Base-by-base conservation (phyloP, 2,329 filamentous ascomycete genomes). In the Hansfordia pulvinata region DNA sequence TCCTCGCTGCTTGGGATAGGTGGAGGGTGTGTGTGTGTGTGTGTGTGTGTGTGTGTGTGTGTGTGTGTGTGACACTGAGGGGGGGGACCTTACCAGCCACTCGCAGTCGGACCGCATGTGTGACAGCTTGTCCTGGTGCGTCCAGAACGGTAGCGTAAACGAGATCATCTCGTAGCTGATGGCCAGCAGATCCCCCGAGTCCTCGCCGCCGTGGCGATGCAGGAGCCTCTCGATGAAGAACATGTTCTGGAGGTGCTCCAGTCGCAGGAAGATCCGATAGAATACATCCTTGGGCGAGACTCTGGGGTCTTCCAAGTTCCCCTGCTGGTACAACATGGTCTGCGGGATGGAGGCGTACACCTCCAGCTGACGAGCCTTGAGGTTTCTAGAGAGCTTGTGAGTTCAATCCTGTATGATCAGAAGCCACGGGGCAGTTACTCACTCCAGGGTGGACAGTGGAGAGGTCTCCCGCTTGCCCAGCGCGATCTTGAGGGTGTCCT, bases 401-500 rank as follows among this genome's bases (percentile, higher is more conserved):
- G 6, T 14, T 24, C 14, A n/a, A n/a, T n/a, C n/a, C n/a, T n/a
- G 15, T n/a, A 10, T 5, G 4, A 8, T 4, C 8, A 14, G 6
- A 5, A 17, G 3, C 13, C 8, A 8, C 8, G 14, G 5, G 7
- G 17, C 13, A 15, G 4, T 6, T 12, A 36, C 46, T 21, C 35
- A 49, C 47, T 46, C 25, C 11, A 49, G 35, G 4, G 54, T 52
- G 8, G 45, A 38, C 8, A 52, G 31, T 4, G 61, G 44, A 7
- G 58, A 52, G 8, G 50, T 44, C 6, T 45, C 41, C 29, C 42
- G 41, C 3, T 46, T 37, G 4, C 60, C 60, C 0, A 73, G 44
- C 0, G 67, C 66, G 13, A 74, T 52, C 34, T 73, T 64, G 4
- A 76, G 52, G 4, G 76, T 60, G 25, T 76, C 69, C 33, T 76